Conservation (phyloP, 148 eudicot species). For the Drosera capensis region DNA sequence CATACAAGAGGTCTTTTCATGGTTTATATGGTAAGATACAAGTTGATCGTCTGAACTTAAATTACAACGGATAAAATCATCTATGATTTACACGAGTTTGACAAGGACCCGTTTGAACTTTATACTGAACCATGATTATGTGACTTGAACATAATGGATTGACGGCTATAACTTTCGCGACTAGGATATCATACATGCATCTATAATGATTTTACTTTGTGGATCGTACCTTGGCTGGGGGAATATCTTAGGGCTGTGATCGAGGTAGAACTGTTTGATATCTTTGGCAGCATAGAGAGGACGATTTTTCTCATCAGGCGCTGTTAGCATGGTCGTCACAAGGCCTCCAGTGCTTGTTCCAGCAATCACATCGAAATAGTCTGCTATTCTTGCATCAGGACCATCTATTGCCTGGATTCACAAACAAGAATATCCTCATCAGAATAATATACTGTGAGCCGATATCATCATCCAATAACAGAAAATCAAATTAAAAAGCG, state of each 20-base stretch:
- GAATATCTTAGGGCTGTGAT: constrained; percentile 37
- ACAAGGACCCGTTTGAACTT: too few species aligned
- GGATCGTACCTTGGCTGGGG: constrained; percentile 23
- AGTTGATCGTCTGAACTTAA: too few species aligned
- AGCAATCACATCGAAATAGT: constrained; percentile 47
- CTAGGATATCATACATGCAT: too few species aligned
- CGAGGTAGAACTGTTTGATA: constrained; percentile 31
- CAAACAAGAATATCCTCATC: too few species aligned
- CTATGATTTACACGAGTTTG: too few species aligned
- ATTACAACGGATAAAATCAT: too few species aligned
- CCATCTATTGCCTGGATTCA: constrained; percentile 37
- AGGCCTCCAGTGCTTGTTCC: constrained; percentile 59
- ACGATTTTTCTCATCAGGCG: constrained; percentile 22
- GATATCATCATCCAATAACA: too few species aligned
- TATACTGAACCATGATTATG: too few species aligned
- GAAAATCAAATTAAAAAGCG: neutral
- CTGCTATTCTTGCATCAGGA: constrained; percentile 27
- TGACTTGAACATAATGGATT: too few species aligned
- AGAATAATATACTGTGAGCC: too few species aligned
- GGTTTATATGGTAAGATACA: too few species aligned
- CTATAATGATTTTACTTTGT: neutral
- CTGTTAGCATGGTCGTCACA: constrained; percentile 37
- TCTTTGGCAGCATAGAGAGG: constrained; percentile 44
- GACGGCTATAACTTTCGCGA: neutral
- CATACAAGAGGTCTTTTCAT: too few species aligned